Base-by-base conservation (phyloP, 164 flowering plant genomes). In the Malania oleifera region DNA sequence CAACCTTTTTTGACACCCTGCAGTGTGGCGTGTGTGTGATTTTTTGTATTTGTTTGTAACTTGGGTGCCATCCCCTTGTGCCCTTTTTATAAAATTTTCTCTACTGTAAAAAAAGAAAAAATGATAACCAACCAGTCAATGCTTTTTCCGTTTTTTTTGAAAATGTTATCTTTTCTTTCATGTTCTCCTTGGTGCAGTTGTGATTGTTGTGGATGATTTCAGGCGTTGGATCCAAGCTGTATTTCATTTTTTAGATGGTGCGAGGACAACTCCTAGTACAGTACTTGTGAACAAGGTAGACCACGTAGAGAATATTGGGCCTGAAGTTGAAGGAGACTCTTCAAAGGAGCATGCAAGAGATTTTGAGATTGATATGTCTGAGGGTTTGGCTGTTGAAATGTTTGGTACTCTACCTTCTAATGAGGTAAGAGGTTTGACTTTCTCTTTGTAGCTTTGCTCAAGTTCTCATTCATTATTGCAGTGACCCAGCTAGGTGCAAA, bases 221-320 rank as follows among this genome's bases (percentile, higher is more conserved):
- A 91, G 98, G 79, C 86, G 96, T 7, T 91, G 98, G 98, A 71
- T 91, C 59, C 98, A 91, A 80, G 92, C 89, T 69, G 91, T 78
- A 53, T 87, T 91, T 55, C 63, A 73, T 43, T 39, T 49, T 38
- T 48, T 68, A 51, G 71, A 68, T 55, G 49, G 25, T 52, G 34
- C 8, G 12, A 52, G 54, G 20, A 15, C 69, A 43, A 35, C 39
- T 22, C 31, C 56, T 18, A 1, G 37, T 38, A 35, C 52, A 17
- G 63, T 66, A 54, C 45, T 72, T 69, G 71, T 50, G 41, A 40
- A 23, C 41, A 48, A 69, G 22, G 52, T 26, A 38, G 66, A 66
- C 48, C 52, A 19, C 26, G 48, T 17, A 39, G 66, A 71, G 18
- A 54, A 60, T 57, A 29, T 31, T 38, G 65, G 57, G 48, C 35